A percentile compares a stretch with the other conserved stretches of the same genome.
Evolutionary conservation across 257 asterid genomes (phyloP).

Genomic region (Rhazya stricta): DNA sequence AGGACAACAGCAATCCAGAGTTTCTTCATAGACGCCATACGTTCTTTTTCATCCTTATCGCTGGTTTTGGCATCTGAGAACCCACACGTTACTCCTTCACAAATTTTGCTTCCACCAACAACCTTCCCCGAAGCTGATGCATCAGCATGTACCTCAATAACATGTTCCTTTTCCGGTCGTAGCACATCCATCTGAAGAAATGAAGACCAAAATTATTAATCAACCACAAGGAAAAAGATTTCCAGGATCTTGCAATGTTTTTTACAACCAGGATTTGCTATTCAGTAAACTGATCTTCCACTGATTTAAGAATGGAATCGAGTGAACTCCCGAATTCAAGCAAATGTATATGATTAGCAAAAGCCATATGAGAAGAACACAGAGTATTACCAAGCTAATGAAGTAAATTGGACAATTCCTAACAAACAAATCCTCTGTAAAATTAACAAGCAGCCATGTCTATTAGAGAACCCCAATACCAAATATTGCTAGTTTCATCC

Average conservation of each 20-base stretch:
- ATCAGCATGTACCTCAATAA: slow-evolving; percentile 48
- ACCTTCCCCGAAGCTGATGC: slow-evolving; percentile 33
- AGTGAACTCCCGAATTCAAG: not conserved
- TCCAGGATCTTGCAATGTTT: not conserved
- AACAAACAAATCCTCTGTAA: not conserved
- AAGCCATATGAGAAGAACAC: not conserved
- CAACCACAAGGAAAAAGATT: not conserved
- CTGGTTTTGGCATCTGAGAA: slow-evolving; percentile 60
- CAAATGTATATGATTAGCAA: not conserved
- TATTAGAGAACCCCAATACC: not conserved
- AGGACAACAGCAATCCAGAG: slow-evolving; percentile 60
- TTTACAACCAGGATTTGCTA: not conserved
- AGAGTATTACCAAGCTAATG: not conserved
- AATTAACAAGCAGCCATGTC: not conserved
- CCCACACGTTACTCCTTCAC: slow-evolving; percentile 78
- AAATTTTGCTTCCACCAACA: slow-evolving; percentile 42
- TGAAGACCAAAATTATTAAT: slow-evolving; percentile 1
- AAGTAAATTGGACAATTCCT: not conserved
- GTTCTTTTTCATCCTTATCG: slow-evolving; percentile 64
- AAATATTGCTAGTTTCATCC: not conserved
- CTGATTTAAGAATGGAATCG: not conserved
- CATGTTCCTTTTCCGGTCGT: slow-evolving; percentile 38
- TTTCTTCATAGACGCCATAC: slow-evolving; percentile 68
- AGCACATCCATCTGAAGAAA: slow-evolving; percentile 56
- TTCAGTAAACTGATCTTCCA: not conserved